Evolutionary conservation across 176 grass and related monocot genomes (phyloP).

Genomic region (Avena sativa): DNA sequence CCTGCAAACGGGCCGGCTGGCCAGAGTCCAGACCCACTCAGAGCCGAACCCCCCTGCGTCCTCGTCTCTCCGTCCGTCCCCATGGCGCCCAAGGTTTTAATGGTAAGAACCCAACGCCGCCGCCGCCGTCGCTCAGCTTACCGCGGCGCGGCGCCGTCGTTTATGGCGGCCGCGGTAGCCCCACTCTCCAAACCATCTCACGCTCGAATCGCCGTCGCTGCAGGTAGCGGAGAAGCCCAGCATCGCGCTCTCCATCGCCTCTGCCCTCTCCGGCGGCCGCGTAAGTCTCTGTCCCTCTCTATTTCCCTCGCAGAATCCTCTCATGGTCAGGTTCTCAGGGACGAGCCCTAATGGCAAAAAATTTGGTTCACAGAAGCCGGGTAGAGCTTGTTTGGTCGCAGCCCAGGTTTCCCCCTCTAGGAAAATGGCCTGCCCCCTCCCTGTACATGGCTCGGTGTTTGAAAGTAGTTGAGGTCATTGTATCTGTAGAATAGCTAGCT

Average conservation of each 20-base stretch:
- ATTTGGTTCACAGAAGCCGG: background rate
- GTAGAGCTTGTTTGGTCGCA: background rate
- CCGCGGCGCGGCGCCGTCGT: background rate
- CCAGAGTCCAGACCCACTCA: background rate
- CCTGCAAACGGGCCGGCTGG: no score
- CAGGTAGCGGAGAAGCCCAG: conserved; percentile 99
- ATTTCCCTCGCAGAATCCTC: background rate
- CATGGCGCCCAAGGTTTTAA: conserved; percentile 88
- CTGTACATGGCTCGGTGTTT: background rate
- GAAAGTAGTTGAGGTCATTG: background rate
- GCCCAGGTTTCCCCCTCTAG: background rate
- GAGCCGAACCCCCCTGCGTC: background rate
- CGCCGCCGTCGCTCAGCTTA: conserved; percentile 8
- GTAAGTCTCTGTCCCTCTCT: conserved; percentile 32
- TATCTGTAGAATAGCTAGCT: background rate
- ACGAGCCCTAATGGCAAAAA: background rate
- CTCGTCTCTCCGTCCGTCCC: background rate
- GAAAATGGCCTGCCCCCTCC: no score
- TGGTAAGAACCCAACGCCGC: conserved; percentile 52
- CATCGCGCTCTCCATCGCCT: conserved; percentile 89
- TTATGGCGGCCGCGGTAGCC: background rate
- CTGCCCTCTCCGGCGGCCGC: conserved; percentile 71
- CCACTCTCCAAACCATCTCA: conserved; percentile 24
- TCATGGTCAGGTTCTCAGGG: background rate
- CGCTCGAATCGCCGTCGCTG: conserved; percentile 15